These are phyloP conservation scores for Penicillium sp. DNA, from an alignment of 2,329 filamentous ascomycete species.

Conservation along the genomic window DNA sequence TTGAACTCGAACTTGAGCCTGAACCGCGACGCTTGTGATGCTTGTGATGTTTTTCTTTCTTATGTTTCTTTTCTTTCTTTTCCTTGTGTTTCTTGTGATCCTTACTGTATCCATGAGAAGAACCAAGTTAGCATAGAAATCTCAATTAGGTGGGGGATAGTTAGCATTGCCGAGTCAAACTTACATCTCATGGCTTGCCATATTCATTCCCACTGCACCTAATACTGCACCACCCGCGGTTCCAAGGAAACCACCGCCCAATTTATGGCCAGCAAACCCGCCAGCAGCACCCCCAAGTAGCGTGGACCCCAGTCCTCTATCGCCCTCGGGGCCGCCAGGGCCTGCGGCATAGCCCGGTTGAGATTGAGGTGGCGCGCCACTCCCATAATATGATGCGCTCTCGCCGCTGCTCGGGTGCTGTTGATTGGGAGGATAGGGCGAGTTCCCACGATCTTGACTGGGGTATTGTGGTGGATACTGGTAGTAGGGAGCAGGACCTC, in stretches of 20 bases:
- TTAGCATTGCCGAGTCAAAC: not conserved
- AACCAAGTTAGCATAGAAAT: not conserved
- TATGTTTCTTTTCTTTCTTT: conserved; percentile 16
- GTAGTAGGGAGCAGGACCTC: not conserved
- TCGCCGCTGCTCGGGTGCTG: not conserved
- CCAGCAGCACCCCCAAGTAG: conserved; percentile 21
- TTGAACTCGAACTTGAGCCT: conserved; percentile 19
- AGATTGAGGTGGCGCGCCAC: not conserved
- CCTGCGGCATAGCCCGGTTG: conserved; percentile 15
- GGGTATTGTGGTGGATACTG: not conserved
- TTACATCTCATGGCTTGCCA: conserved; percentile 18
- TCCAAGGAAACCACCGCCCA: conserved; percentile 9
- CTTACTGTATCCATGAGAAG: not conserved
- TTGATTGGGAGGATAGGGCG: not conserved
- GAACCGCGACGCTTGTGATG: conserved; percentile 17
- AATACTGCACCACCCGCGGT: conserved; percentile 20
- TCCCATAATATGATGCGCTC: not conserved
- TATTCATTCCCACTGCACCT: conserved; percentile 20
- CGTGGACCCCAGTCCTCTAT: conserved; percentile 21
- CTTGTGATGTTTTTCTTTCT: conserved; percentile 19
- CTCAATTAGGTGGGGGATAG: not conserved
- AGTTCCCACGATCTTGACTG: not conserved
- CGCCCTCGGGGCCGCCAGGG: conserved; percentile 10
- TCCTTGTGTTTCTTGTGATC: conserved; percentile 11
- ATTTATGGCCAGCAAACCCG: conserved; percentile 21